Conservation (phyloP, 352 stramenopile species). For the Pythium sp. region DNA sequence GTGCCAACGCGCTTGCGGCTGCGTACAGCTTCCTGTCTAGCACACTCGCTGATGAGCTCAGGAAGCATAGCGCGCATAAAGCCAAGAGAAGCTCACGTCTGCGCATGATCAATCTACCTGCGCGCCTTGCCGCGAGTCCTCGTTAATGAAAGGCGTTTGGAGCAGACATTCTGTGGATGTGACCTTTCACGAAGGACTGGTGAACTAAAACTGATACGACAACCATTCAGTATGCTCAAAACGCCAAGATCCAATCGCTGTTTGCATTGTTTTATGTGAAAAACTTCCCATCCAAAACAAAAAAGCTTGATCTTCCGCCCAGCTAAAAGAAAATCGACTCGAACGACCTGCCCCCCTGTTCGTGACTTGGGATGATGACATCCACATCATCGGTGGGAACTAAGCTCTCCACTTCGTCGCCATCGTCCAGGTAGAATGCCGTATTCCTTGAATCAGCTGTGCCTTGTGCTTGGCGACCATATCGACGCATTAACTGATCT, state of each 20-base stretch:
- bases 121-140: not conserved
- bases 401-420: not conserved
- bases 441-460: too few species aligned
- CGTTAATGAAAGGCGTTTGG: not conserved
- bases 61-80: conserved; percentile 6
- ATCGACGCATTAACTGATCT: conserved; percentile 16
- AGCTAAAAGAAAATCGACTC: conserved; percentile 40
- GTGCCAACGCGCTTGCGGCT: conserved; percentile 28
- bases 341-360: conserved; percentile 22
- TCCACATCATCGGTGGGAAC: conserved; percentile 14
- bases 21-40: conserved; percentile 15
- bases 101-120: not conserved
- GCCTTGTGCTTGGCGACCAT: not conserved
- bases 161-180: not conserved
- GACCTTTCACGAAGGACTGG: conserved; percentile 1
- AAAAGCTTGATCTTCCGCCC: not conserved
- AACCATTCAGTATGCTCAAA: not conserved
- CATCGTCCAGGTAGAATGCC: conserved; percentile 4
- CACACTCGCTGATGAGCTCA: not conserved
- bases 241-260: not conserved
- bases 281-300: not conserved
- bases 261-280: too few species aligned
- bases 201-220: not conserved
- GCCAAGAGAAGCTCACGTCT: not conserved
- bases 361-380: conserved; percentile 11